phyloP scores from a whole-genome alignment of 2,329 filamentous ascomycete species.

The Epichloe bromicola region DNA sequence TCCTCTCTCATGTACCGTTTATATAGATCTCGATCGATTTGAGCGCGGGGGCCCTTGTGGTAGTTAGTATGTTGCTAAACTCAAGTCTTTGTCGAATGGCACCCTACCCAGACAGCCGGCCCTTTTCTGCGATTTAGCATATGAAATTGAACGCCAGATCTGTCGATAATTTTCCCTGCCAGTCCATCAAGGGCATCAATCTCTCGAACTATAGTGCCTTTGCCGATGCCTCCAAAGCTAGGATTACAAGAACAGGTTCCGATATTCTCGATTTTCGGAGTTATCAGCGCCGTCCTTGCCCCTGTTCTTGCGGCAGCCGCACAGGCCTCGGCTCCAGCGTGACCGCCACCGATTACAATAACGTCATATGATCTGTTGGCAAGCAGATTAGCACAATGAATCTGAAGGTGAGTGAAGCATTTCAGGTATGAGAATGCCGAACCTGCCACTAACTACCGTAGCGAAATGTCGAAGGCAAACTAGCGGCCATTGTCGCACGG shows the following conservation, averaged over 20 bases:
- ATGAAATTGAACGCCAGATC: slow-evolving; percentile 87
- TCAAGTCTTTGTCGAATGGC: too few relatives aligned
- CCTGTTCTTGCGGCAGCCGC: slow-evolving; percentile 81
- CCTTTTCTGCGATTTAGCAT: slow-evolving; percentile 82
- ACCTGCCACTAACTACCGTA: slow-evolving; percentile 14
- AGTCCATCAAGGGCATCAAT: slow-evolving; percentile 90
- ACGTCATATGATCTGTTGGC: slow-evolving; percentile 64
- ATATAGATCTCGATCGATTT: slow-evolving; percentile 87
- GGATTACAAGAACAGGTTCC: slow-evolving; percentile 96
- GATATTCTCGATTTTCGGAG: slow-evolving; percentile 76
- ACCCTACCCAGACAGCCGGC: slow-evolving; percentile 70
- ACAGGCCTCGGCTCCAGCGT: slow-evolving; percentile 89
- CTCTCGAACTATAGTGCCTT: slow-evolving; percentile 90
- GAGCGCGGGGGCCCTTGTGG: slow-evolving; percentile 65
- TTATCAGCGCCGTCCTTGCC: slow-evolving; percentile 79
- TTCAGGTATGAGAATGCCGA: neutral
- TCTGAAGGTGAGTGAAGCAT: neutral
- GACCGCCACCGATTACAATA: slow-evolving; percentile 87
- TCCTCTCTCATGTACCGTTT: slow-evolving; percentile 84
- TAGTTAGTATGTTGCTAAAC: neutral
- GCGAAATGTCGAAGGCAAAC: slow-evolving; percentile 15
- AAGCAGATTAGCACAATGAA: neutral
- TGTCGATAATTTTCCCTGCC: slow-evolving; percentile 79
- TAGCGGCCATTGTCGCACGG: slow-evolving; percentile 10
- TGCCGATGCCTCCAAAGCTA: slow-evolving; percentile 95